These are phyloP conservation scores for Yamadazyma scolyti DNA, from an alignment of 805 yeast genomes.

Conservation along the genomic window DNA sequence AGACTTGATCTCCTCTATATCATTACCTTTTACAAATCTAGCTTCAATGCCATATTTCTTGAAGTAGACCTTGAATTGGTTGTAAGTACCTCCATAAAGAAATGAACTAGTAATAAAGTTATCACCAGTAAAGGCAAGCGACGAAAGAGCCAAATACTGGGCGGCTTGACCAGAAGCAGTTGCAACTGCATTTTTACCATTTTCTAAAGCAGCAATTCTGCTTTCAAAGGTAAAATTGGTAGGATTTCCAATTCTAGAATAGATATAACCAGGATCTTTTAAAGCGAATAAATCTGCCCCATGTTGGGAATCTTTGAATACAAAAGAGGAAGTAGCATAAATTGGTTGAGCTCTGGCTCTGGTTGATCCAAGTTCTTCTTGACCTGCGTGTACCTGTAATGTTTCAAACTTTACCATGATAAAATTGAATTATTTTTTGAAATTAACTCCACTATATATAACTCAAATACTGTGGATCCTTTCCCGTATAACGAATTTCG, in stretches of 20 bases:
- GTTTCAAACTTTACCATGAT: constrained; percentile 57
- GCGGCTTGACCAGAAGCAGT: constrained; percentile 97
- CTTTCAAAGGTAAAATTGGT: constrained; percentile 88
- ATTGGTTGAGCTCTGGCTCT: constrained; percentile 90
- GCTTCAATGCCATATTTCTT: constrained; percentile 84
- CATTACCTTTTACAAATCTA: constrained; percentile 82
- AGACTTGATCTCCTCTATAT: constrained; percentile 66
- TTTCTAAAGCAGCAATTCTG: constrained; percentile 89
- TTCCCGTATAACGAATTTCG: neutral
- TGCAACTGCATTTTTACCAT: constrained; percentile 88
- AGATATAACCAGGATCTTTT: constrained; percentile 79
- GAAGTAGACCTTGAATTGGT: constrained; percentile 90
- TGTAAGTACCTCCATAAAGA: constrained; percentile 94
- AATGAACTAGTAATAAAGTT: constrained; percentile 83
- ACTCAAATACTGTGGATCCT: constrained; percentile 4
- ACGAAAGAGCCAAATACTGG: constrained; percentile 78
- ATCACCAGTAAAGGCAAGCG: constrained; percentile 84
- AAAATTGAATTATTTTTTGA: neutral
- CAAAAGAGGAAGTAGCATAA: constrained; percentile 87
- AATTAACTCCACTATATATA: neutral
- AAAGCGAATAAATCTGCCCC: constrained; percentile 90
- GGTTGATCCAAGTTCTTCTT: constrained; percentile 60
- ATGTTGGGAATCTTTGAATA: constrained; percentile 81
- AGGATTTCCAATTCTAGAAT: constrained; percentile 90
- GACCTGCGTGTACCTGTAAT: constrained; percentile 94